Base-by-base conservation (phyloP, 1,139 yeast species). In the Magnusiomyces paraingens region DNA sequence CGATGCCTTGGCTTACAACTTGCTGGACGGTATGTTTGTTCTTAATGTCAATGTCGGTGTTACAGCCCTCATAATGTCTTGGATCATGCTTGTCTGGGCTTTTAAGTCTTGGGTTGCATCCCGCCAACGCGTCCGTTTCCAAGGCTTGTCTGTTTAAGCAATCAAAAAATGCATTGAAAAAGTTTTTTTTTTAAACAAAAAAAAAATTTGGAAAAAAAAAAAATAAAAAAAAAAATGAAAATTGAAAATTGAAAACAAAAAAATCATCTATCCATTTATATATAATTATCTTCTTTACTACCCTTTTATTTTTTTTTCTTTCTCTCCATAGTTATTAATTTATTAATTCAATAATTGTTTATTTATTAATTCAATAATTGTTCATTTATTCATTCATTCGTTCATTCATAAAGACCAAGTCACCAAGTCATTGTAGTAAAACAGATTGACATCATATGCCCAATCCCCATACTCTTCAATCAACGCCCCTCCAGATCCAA, bases 1-100 rank as follows among this genome's bases (percentile, higher is more conserved):
- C 32, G 81, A 81, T 61, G 89, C 90, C 18, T 76, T 91, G 72
- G 93, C 91, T 62, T 91, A 84, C 69, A 78, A 91, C 65, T 96
- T 96, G 1, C 77, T 83, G 57, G 89, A 94, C 41, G 76, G 87
- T 53, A 91, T 93, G 97, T 91, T 93, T 70, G 86, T 93, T 0
- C 79, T 91, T 64, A 91, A 90, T 66, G 79, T 93, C 44, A 80
- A 86, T 57, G 86, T 93, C 58, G 98, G 99, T 6, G 58, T 82
- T 43, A 76, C 85, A 38, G 80, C 93, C 2, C 74, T 93, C 53
- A 60, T 90, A n/a, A 90, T 93, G 96, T 86, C 89, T 1, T 90
- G 96, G 95, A 81, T 83, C 57, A 87, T 89, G 90, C 55, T 73
- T 6, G 73, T 89, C 26, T 79, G 87, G 67, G 77, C 86, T 51